Percentiles rank a stretch among this genome's conserved stretches.
phyloP scores from a whole-genome alignment of 164 flowering plant species.

The Hamamelis virginiana region DNA sequence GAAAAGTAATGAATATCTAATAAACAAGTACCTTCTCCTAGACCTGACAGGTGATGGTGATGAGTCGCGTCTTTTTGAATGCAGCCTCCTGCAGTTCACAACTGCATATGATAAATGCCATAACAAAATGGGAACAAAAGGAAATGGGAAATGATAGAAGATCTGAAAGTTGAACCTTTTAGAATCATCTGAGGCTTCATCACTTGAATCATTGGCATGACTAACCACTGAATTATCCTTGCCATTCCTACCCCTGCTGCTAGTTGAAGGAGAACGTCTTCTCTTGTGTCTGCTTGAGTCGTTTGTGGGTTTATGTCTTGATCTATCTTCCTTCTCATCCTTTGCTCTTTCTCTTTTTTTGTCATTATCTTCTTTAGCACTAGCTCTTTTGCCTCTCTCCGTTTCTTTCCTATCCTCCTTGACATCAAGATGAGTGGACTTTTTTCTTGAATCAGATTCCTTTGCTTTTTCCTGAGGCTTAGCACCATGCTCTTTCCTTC shows the following conservation, averaged over 20 bases:
- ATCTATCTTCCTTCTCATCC: constrained; percentile 58
- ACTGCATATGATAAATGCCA: constrained; percentile 15
- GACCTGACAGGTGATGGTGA: constrained; percentile 77
- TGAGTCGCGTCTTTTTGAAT: constrained; percentile 41
- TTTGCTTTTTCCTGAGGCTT: constrained; percentile 40
- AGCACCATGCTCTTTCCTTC: constrained; percentile 33
- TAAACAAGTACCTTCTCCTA: constrained; percentile 54
- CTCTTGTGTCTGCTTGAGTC: constrained; percentile 63
- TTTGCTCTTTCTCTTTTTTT: constrained; percentile 49
- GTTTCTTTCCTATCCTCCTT: constrained; percentile 50
- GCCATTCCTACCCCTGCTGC: constrained; percentile 54
- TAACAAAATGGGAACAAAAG: background rate
- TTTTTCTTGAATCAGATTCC: constrained; percentile 49
- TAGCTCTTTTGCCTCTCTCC: constrained; percentile 40
- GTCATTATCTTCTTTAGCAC: constrained; percentile 41
- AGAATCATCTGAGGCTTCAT: constrained; percentile 64
- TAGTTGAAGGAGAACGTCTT: constrained; percentile 56
- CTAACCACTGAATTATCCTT: constrained; percentile 41
- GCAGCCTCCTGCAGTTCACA: constrained; percentile 48
- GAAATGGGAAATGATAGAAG: background rate
- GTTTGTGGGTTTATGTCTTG: constrained; percentile 42
- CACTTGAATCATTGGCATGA: constrained; percentile 50
- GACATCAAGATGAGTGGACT: constrained; percentile 26
- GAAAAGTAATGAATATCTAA: background rate
- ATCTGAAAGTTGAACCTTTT: constrained; percentile 43